A percentile compares a stretch with the other conserved stretches of the same genome.
Conservation (phyloP, 148 eudicot genomes). For the Rhododendron ovatum region DNA sequence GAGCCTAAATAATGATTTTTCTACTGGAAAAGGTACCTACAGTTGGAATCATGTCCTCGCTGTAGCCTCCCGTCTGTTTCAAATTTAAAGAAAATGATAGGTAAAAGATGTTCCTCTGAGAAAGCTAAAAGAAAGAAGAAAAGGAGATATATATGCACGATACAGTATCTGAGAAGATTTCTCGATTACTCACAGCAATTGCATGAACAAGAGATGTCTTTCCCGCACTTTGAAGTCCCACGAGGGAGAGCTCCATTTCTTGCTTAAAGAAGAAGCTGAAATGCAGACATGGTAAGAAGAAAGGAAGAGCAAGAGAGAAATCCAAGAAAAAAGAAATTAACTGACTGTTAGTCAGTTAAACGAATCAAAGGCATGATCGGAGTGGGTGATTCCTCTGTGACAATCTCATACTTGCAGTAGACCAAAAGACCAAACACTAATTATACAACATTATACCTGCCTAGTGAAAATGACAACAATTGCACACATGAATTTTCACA, state of each 20-base stretch:
- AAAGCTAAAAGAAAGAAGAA: neutral
- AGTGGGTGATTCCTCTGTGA: neutral
- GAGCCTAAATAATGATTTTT: neutral
- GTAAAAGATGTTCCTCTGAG: neutral
- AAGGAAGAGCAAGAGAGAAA: neutral
- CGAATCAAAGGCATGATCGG: neutral
- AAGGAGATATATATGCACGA: neutral
- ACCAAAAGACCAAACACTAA: neutral
- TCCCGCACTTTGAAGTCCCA: constrained; percentile 95
- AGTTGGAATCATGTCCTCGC: constrained; percentile 96
- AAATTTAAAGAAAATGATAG: constrained; percentile 5
- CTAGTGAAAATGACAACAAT: neutral
- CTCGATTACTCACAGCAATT: constrained; percentile 55
- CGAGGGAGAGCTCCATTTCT: constrained; percentile 93
- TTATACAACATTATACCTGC: neutral
- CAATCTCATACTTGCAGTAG: neutral
- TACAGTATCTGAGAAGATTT: neutral
- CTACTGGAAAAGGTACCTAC: constrained; percentile 39
- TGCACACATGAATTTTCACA: neutral
- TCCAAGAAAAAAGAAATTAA: neutral
- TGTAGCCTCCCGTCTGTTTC: constrained; percentile 77
- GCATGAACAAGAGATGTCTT: constrained; percentile 84
- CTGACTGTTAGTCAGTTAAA: neutral
- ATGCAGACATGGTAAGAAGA: constrained; percentile 21
- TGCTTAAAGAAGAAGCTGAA: constrained; percentile 79